Conservation (phyloP, 1,284 basidiomycete genomes). For the Cutaneotrichosporon arboriforme region DNA sequence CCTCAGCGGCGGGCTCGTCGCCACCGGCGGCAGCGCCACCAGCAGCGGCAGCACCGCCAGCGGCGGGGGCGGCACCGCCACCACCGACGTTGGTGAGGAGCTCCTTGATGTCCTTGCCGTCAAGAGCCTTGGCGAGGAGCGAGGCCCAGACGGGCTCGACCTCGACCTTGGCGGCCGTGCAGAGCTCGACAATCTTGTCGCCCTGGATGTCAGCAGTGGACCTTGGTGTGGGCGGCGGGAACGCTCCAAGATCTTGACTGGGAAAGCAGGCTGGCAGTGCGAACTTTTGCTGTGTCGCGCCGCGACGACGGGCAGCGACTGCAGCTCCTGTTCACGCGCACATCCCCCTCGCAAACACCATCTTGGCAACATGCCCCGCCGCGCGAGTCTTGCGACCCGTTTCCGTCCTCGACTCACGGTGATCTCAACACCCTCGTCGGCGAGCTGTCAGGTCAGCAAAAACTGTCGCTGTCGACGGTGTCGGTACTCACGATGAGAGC, state of each 20-base stretch:
- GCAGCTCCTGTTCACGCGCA: no score
- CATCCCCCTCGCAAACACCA: no score
- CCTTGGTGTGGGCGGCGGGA: not conserved
- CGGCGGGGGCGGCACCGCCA: slow-evolving; percentile 68
- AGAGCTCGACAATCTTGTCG: slow-evolving; percentile 84
- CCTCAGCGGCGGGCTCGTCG: slow-evolving; percentile 60
- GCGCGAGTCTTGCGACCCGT: not conserved
- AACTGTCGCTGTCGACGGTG: not conserved
- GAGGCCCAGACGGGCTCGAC: slow-evolving; percentile 96
- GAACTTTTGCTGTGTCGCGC: no score
- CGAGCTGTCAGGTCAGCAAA: slow-evolving; percentile 50
- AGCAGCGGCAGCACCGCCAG: slow-evolving; percentile 53
- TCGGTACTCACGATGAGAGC: slow-evolving; percentile 21
- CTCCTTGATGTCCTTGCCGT: slow-evolving; percentile 96
- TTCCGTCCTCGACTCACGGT: slow-evolving; percentile 60
- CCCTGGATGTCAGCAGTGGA: slow-evolving; percentile 52
- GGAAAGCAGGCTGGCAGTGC: no score
- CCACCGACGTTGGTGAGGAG: slow-evolving; percentile 87
- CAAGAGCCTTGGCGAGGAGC: slow-evolving; percentile 93
- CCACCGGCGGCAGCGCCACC: slow-evolving; percentile 56
- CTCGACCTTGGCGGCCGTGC: slow-evolving; percentile 74
- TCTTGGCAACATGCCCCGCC: no score
- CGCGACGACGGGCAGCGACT: no score
- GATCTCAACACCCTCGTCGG: slow-evolving; percentile 94
- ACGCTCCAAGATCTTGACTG: no score